Evolutionary conservation across 2,329 filamentous ascomycete species (phyloP), one percentile per base, ranked within the genome.

Genomic region (Pleomassaria siparia): DNA sequence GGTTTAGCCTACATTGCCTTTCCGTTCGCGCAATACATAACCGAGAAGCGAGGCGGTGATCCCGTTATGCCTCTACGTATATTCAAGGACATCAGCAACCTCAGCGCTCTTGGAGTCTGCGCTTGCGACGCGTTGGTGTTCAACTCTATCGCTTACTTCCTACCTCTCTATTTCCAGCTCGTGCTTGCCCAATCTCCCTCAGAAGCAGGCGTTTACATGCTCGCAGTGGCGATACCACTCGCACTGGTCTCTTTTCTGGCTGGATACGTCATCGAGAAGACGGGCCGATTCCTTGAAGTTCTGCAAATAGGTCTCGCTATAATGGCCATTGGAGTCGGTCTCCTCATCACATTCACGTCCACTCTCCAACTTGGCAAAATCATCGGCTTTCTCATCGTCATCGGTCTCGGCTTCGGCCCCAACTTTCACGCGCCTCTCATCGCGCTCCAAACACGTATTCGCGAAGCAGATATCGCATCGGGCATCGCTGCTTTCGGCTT

Each of bases 121-220:
- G 77, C 76, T 49, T 70, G 70, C 16, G 76, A 81, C 54, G 73
- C 73, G 4, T 73, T 84, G 59, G 79, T 83, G 26, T 87, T 86
- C 66, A 85, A 87, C 46, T 84, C 79, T 0, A 76, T 79, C 1
- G 80, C 82, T 29, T 91, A 88, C 67, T 91, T 87, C 57, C 72
- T 91, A 1, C 88, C 88, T 0, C 75, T 90, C 0, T 90, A 87
- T 69, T 88, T 89, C 50, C 88, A 91, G 64, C 78, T 84, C 10
- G 84, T 86, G 0, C 78, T 84, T 2, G 76, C 76, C n/a, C 78
- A 78, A 1, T 77, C 76, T 0, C 82, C 85, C 0, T 72, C 86
- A 30, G 72, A 74, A 10, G 84, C 82, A 0, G 78, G 76, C 47
- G 54, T 85, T 0, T 78, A 84, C 22, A 76, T 87, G 35, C 74